Conservation (phyloP, 2,329 filamentous ascomycete species). For the Diaporthe helianthi region DNA sequence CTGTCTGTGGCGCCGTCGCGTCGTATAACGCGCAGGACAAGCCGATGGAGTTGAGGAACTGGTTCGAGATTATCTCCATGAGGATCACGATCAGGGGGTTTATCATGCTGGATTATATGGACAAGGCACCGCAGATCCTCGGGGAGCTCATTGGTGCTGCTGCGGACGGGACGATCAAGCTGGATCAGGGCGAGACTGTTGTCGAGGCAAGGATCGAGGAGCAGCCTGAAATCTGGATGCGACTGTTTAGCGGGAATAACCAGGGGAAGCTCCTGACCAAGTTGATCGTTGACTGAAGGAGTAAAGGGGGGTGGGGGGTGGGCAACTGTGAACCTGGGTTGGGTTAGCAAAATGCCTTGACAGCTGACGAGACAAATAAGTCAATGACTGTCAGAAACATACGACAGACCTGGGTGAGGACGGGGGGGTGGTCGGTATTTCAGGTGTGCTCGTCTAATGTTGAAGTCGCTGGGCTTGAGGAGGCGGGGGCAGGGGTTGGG, state of each 20-base stretch:
- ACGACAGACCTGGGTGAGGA: background rate
- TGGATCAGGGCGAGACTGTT: constrained; percentile 39
- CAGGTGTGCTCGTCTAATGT: constrained; percentile 1
- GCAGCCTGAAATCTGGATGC: constrained; percentile 41
- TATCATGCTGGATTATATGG: constrained; percentile 49
- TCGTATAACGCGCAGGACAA: constrained; percentile 47
- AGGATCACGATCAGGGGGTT: constrained; percentile 52
- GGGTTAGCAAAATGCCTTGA: background rate
- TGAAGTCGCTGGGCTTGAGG: background rate
- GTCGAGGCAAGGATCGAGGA: constrained; percentile 41
- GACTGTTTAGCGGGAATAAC: constrained; percentile 40
- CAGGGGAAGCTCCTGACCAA: constrained; percentile 42
- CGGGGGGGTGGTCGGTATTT: background rate
- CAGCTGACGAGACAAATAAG: too few relatives aligned
- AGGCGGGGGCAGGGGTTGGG: background rate
- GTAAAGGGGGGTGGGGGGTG: too few relatives aligned
- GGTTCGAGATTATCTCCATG: constrained; percentile 51
- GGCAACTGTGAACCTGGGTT: background rate
- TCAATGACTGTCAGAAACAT: too few relatives aligned
- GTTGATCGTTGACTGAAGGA: constrained; percentile 5
- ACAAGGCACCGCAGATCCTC: constrained; percentile 39
- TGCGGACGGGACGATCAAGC: constrained; percentile 38
- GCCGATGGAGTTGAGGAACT: constrained; percentile 47
- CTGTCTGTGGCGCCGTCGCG: constrained; percentile 51
- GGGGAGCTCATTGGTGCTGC: constrained; percentile 39